These are phyloP conservation scores for Auriscalpium orientale DNA, from an alignment of 768 basidiomycete species.

Conservation along the genomic window DNA sequence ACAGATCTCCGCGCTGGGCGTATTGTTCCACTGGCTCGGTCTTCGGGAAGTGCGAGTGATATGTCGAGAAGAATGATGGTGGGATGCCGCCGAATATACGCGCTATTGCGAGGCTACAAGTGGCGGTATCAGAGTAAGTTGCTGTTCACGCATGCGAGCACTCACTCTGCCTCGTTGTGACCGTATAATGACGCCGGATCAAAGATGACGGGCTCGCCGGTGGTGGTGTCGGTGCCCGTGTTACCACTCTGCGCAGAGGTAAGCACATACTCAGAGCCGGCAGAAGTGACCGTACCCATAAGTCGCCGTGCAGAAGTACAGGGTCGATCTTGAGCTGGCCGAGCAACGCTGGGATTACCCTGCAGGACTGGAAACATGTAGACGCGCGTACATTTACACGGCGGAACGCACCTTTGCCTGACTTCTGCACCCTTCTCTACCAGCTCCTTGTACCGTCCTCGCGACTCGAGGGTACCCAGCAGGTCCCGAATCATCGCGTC, in stretches of 20 bases:
- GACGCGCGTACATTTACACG: background rate
- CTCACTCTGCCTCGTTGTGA: conserved; percentile 78
- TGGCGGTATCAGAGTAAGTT: background rate
- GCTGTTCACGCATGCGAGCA: background rate
- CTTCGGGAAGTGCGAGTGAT: conserved; percentile 56
- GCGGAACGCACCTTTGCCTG: conserved; percentile 33
- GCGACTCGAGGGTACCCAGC: conserved; percentile 36
- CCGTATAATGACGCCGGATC: conserved; percentile 78
- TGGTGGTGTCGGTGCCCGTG: conserved; percentile 47
- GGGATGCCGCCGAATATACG: conserved; percentile 77
- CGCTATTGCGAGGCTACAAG: conserved; percentile 60
- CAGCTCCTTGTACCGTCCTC: conserved; percentile 36
- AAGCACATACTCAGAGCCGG: background rate
- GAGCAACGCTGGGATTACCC: conserved; percentile 69
- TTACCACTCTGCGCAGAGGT: conserved; percentile 54
- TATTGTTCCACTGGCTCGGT: conserved; percentile 61
- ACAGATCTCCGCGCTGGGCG: conserved; percentile 55
- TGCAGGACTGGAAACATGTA: conserved; percentile 20
- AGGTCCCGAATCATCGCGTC: conserved; percentile 53
- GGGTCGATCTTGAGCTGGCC: conserved; percentile 51
- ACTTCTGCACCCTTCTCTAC: conserved; percentile 46
- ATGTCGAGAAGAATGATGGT: conserved; percentile 50
- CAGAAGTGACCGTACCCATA: conserved; percentile 50
- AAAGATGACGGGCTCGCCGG: conserved; percentile 59
- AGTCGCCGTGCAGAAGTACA: conserved; percentile 69